A percentile compares a stretch with the other conserved stretches of the same genome.
Conservation (phyloP, 345 rosid genomes). For the Noccaea caerulescens region DNA sequence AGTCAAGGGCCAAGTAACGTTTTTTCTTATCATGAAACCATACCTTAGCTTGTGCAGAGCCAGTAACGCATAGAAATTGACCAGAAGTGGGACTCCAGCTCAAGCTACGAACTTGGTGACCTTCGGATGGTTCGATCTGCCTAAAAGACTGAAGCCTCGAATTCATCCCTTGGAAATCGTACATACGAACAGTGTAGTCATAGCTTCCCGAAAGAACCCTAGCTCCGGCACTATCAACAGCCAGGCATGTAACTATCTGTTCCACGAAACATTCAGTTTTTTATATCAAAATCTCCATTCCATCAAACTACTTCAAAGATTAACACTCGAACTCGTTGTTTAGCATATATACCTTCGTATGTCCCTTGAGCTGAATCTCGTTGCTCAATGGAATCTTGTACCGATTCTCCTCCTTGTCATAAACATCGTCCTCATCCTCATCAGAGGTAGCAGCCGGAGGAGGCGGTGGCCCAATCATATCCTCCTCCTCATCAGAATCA, state of each 20-base stretch:
- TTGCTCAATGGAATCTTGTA: conserved; percentile 74
- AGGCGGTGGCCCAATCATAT: conserved; percentile 67
- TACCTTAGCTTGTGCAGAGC: conserved; percentile 99
- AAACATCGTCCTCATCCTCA: conserved; percentile 49
- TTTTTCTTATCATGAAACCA: neutral
- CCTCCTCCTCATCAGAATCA: conserved; percentile 50
- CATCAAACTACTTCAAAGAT: neutral
- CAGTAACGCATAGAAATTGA: conserved; percentile 83
- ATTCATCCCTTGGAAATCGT: conserved; percentile 98
- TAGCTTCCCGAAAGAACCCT: conserved; percentile 93
- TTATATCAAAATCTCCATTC: neutral
- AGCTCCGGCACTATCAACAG: conserved; percentile 89
- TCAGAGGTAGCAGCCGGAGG: conserved; percentile 38
- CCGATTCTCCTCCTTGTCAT: conserved; percentile 58
- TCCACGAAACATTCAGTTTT: conserved; percentile 25
- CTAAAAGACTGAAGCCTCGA: conserved; percentile 85
- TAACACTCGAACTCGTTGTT: neutral
- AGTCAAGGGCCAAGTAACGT: too few relatives aligned
- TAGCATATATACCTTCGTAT: conserved; percentile 60
- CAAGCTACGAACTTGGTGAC: conserved; percentile 88
- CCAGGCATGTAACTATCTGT: conserved; percentile 88
- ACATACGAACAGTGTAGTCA: conserved; percentile 90
- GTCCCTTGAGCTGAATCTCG: conserved; percentile 93
- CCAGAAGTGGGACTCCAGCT: conserved; percentile 98
- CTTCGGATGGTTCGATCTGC: conserved; percentile 91